Base-by-base conservation (phyloP, 495 filamentous ascomycete species). In the Chaetomium cochliodes region DNA sequence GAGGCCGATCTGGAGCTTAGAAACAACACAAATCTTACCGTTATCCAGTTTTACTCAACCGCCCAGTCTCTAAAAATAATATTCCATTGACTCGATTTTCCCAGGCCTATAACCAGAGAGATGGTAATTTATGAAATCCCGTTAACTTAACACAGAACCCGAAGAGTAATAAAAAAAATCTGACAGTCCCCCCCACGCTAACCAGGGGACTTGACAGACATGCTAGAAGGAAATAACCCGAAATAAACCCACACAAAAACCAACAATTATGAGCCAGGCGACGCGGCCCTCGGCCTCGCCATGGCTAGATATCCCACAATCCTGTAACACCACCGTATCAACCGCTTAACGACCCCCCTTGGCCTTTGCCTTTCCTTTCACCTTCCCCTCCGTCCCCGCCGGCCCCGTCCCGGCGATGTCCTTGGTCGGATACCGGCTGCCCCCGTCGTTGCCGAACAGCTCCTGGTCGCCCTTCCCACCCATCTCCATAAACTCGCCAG, bases 381-480 rank as follows among this genome's bases (percentile, higher is more conserved):
- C 62, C 67, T 76, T 62, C 13, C 67, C 73, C 60, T 74, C 75
- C 7, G 60, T 67, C 53, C 76, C 77, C 11, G 41, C 41, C 13
- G 66, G 62, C 13, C 47, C 56, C 51, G 26, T 33, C n/a, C 28
- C 68, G 11, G 62, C 66, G 28, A 77, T 70, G 59, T 81, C 80
- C 15, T 70, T 64, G 15, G 69, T 72, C 2, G 78, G 72, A 49
- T 81, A 82, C 41, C 76, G 72, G 67, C 83, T 88, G 7, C 70
- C 78, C 13, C 73, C 75, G 50, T 89, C 86, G 42, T 92, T 80
- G 9, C 82, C 87, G 70, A 87, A 96, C 20, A 97, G 76, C 28
- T 82, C 75, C 67, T 91, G 85, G 74, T 97, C 92, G 2, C 91
- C 93, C 70, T 89, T 90, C 3, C 90, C 90, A 41, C 93, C 92